Base-by-base conservation (phyloP, 2,329 filamentous ascomycete genomes). In the Pseudogymnoascus sp. region DNA sequence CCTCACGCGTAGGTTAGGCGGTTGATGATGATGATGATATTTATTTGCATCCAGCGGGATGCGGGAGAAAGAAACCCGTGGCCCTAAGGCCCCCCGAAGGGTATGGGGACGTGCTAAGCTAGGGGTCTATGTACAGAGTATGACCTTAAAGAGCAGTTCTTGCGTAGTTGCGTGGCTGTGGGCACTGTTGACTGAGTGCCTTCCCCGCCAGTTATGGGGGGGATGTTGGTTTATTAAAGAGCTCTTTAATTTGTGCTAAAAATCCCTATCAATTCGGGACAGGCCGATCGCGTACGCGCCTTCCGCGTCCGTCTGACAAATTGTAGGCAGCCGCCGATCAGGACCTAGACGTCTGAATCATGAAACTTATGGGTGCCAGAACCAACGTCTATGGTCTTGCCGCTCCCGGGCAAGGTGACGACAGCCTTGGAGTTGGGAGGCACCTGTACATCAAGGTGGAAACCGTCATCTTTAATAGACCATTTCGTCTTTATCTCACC, bases 391-490 rank as follows among this genome's bases (percentile, higher is more conserved):
- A 40, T 11, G 3, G 38, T 40, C 38, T 40, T 40, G 38, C 38
- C 38, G n/a, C 38, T 16, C 22, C 5, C 19, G 8, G 28, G 19
- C 16, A 59, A 60, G 14, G 14, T 22, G 10, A 40, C n/a, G n/a
- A 40, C n/a, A 19, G 38, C n/a, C 38, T 40, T 40, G n/a, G 43
- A 74, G 65, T 2, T 74, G 67, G 11, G 73, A 64, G 6, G 71
- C 68, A 2, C 70, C 69, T 22, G 70, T 61, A 22, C 66, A 68
- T 19, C 38, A 40, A 40, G 38, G 38, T 40, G 38, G 50, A 56
- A 56, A n/a, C 31, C 19, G 10, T 56, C 50, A 26, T 33, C 19
- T 28, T 56, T 16, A 26, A 56, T 11, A 26, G 19, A n/a, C 50
- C 50, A 56, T 33, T 56, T 33, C 19, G 31, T 33, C 14, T 8